Conservation (phyloP, 176 grass and related monocot species). For the Raddia distichophylla region DNA sequence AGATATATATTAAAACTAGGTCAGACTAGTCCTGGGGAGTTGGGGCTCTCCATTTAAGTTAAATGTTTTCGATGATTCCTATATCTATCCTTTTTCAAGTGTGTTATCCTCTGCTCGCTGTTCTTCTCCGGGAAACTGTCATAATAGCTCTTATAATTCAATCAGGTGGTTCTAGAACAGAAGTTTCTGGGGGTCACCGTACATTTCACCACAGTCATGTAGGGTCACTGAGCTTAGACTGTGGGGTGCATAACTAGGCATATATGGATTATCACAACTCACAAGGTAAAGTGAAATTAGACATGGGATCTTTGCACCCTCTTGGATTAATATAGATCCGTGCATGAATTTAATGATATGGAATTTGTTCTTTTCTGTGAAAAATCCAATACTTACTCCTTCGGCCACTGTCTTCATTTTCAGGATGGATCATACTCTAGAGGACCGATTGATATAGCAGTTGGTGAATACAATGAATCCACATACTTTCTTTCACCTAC, state of each 20-base stretch:
- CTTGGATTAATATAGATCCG: too few species aligned
- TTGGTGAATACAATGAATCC: constrained; percentile 79
- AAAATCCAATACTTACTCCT: constrained; percentile 7
- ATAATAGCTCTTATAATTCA: constrained; percentile 16
- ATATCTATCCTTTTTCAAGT: constrained; percentile 8
- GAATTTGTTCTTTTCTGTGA: constrained; percentile 32
- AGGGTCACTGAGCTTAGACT: too few species aligned
- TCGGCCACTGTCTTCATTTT: constrained; percentile 30
- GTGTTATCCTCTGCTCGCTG: constrained; percentile 5
- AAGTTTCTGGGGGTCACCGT: too few species aligned
- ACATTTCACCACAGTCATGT: too few species aligned
- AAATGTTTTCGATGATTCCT: constrained; percentile 20
- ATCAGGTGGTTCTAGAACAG: background rate
- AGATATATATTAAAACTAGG: background rate
- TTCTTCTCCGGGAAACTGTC: background rate
- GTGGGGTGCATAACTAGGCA: too few species aligned
- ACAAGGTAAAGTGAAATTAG: too few species aligned
- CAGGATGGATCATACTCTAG: constrained; percentile 99
- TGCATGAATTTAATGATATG: background rate
- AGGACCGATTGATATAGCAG: constrained; percentile 79
- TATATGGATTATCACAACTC: too few species aligned
- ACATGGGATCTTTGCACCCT: too few species aligned
- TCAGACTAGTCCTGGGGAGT: constrained; percentile 1
- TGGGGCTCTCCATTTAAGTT: background rate
- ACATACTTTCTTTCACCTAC: constrained; percentile 90